These are phyloP conservation scores for Stephania cephalantha DNA, from an alignment of 164 flowering plant species.

Conservation along the genomic window DNA sequence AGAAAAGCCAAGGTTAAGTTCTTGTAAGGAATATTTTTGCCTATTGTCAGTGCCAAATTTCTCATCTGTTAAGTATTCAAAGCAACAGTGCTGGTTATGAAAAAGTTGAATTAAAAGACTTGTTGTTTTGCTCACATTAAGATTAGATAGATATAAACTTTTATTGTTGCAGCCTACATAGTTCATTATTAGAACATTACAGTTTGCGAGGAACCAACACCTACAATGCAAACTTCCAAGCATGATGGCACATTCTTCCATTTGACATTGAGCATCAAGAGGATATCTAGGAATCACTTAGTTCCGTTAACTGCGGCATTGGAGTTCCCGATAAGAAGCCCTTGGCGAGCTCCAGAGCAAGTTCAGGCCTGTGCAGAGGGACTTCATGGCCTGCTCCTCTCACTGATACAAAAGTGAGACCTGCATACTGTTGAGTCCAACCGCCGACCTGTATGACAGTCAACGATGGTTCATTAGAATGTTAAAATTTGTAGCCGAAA, in stretches of 20 bases:
- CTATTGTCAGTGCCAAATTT: not conserved
- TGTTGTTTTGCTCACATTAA: too few species aligned
- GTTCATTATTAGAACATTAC: too few species aligned
- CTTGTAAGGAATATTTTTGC: not conserved
- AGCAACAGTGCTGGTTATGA: not conserved
- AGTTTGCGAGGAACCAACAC: not conserved
- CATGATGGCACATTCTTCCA: not conserved
- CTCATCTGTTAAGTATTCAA: not conserved
- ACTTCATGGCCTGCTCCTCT: slow-evolving; percentile 99
- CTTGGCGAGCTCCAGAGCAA: slow-evolving; percentile 57
- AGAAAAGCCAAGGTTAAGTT: not conserved
- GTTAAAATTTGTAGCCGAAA: too few species aligned
- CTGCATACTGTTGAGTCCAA: slow-evolving; percentile 77
- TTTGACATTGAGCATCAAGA: not conserved
- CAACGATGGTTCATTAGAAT: not conserved
- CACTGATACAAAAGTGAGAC: slow-evolving; percentile 74
- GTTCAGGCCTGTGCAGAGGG: slow-evolving; percentile 70
- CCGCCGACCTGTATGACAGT: slow-evolving; percentile 71
- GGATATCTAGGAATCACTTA: slow-evolving; percentile 5
- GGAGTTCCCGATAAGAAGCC: slow-evolving; percentile 60
- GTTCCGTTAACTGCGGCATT: slow-evolving; percentile 17
- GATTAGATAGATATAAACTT: too few species aligned
- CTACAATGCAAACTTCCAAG: not conserved
- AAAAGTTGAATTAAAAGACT: not conserved
- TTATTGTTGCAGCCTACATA: too few species aligned